A percentile compares a stretch with the other conserved stretches of the same genome.
These are phyloP conservation scores for Gracilaria domingensis DNA, from an alignment of 23 red algal species.

Conservation along the genomic window DNA sequence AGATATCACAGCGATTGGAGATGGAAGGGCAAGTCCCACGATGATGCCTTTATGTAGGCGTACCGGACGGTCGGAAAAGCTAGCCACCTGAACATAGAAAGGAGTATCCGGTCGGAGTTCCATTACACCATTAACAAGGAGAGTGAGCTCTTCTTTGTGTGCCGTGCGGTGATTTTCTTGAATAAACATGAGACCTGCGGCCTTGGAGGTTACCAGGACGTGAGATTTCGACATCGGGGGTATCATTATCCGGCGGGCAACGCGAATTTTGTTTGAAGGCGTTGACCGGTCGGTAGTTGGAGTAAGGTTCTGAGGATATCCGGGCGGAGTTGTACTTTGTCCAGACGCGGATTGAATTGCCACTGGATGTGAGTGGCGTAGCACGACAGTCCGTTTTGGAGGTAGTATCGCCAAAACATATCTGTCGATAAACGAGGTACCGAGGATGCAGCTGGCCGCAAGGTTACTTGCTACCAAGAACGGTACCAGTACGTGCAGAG, in stretches of 20 bases:
- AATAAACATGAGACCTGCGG: neutral
- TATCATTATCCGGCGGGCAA: no score
- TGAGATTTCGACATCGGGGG: no score
- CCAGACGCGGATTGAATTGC: neutral
- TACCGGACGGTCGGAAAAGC: constrained; percentile 7
- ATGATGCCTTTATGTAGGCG: no score
- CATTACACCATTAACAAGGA: no score
- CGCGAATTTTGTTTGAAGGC: no score
- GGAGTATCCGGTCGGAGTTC: neutral
- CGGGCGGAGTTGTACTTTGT: neutral
- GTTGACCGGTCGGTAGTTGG: no score
- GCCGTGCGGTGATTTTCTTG: constrained; percentile 3
- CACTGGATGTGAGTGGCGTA: neutral
- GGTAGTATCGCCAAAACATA: constrained; percentile 1
- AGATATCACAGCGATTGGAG: neutral
- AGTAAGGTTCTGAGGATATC: neutral
- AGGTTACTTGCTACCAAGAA: constrained; percentile 9
- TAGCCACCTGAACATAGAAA: constrained; percentile 16
- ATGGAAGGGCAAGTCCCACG: neutral
- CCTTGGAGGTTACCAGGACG: neutral
- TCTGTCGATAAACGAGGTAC: constrained; percentile 34
- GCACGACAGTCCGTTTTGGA: neutral
- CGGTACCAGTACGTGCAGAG: neutral
- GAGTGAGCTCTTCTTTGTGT: neutral
- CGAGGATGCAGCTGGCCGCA: constrained; percentile 7